Base-by-base conservation (phyloP, 2,329 filamentous ascomycete genomes). In the Cryphonectria radicalis region DNA sequence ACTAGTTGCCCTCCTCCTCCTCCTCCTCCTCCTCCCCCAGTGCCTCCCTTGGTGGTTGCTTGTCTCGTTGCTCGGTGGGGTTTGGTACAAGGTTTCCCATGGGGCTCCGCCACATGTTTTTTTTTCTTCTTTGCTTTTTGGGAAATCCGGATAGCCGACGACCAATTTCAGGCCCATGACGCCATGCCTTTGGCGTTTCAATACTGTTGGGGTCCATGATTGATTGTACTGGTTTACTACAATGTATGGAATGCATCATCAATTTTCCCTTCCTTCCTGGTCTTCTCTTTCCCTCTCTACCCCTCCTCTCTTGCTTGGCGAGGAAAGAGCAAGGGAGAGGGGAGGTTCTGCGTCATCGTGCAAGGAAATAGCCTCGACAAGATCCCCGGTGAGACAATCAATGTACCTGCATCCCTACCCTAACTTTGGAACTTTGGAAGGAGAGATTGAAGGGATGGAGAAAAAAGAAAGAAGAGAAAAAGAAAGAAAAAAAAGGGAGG, bases 291-390 rank as follows among this genome's bases (percentile, higher is more conserved):
- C 25, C 14, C n/a, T 13, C n/a, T 14, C 55, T 10, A n/a, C 55
- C 55, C 25, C 32, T 4, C n/a, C 22, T 22, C 50, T 57, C 25
- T 17, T 17, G 14, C 55, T 37, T 22, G 59, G 59, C 32, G 17
- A 62, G 59, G 59, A 40, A 22, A 62, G 46, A n/a, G 46, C 46
- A 50, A 50, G 55, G 55, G 25, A 59, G 14, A 50, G n/a, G 55
- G 55, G 25, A 59, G 14, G 55, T 28, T 17, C 28, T 59, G 55
- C 28, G 55, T 59, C 25, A 59, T 59, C 55, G 28, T 17, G 55
- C 53, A 11, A 57, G 53, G 57, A 22, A 19, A 37, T 17, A 60
- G 32, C 6, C 14, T 62, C 32, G 25, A 6, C 53, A 59, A 32
- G 55, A 14, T 40, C 19, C 17, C 6, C 32, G 32, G 59, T 32